A percentile compares a stretch with the other conserved stretches of the same genome.
These are phyloP conservation scores for Sinapis alba DNA, from an alignment of 441 rosid species.

Conservation along the genomic window DNA sequence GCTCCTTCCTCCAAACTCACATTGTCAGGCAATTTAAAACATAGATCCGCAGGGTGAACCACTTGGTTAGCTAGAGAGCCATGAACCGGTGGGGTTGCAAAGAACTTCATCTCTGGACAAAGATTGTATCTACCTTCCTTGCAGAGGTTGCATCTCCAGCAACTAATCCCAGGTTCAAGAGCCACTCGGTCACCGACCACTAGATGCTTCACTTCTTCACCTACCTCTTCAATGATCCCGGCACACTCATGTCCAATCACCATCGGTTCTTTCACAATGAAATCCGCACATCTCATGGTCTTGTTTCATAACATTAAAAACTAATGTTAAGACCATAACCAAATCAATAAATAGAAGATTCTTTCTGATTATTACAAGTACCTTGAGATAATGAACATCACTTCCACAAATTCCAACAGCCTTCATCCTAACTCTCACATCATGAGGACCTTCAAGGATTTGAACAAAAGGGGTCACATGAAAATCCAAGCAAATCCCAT, in stretches of 20 bases:
- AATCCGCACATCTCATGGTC: slow-evolving; percentile 72
- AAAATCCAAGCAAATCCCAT: neutral
- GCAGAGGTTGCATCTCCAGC: slow-evolving; percentile 74
- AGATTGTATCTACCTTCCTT: slow-evolving; percentile 84
- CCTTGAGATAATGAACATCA: slow-evolving; percentile 97
- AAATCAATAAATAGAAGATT: neutral
- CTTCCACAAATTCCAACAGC: slow-evolving; percentile 97
- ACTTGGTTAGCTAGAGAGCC: slow-evolving; percentile 95
- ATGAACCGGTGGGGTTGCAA: slow-evolving; percentile 87
- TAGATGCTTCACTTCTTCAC: slow-evolving; percentile 64
- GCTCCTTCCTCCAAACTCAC: slow-evolving; percentile 97
- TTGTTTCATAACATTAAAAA: slow-evolving; percentile 29
- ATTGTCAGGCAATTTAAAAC: slow-evolving; percentile 84
- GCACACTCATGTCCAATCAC: slow-evolving; percentile 96
- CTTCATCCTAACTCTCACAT: slow-evolving; percentile 86
- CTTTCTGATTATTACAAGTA: slow-evolving; percentile 18
- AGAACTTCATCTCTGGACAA: slow-evolving; percentile 90
- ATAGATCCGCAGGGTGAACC: slow-evolving; percentile 87
- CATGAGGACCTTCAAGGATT: slow-evolving; percentile 42
- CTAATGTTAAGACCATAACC: slow-evolving; percentile 11
- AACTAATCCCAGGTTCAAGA: slow-evolving; percentile 87
- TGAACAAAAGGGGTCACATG: slow-evolving; percentile 10
- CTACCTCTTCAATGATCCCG: slow-evolving; percentile 82
- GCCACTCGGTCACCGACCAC: slow-evolving; percentile 79
- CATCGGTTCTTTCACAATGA: slow-evolving; percentile 88